Base-by-base conservation (phyloP, 169 alveolate species). In the Babesia gibsoni region DNA sequence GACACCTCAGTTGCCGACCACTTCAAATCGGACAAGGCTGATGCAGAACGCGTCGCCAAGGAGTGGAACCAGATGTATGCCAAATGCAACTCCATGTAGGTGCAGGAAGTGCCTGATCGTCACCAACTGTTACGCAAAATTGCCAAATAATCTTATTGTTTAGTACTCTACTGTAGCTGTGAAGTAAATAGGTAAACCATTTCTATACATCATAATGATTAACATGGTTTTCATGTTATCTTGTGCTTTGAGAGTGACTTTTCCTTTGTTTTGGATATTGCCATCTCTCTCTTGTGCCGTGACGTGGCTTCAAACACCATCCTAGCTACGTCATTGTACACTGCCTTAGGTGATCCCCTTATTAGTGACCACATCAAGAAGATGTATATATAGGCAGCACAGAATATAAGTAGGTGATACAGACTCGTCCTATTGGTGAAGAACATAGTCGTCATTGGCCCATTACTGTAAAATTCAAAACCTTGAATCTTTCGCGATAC, bases 1-100 rank as follows among this genome's bases (percentile, higher is more conserved):
- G 99, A 96, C 85, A 89, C 98, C 43, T 88, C 88, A 42, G 98
- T 96, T 27, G 99, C 99, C 20, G 97, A 95, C 59, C 98, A 92
- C 84, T 97, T 97, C 94, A 94, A 91, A 69, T 75, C 91, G 37
- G 93, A 97, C 88, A 93, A 94, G 61, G 83, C 80, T 18, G 96
- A 85, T 18, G 99, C 99, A 35, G 96, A 91, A 42, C 66, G 84
- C 45, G 88, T 89, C 16, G 98, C 98, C 5, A 85, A 94, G 43
- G 96, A 95, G 66, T 95, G 95, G 96, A 93, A 94, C 43, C 74
- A 69, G 56, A 84, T 75, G 78, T 95, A 92, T 89, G 98, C 98
- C 45, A 73, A 67, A 36, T 80, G 83, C 49, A 86, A 64, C 39
- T 25, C 64, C 23, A 61, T 66, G 43, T 68, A 72, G 27, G 33